These are phyloP conservation scores for Blastobotrys malaysiensis DNA, from an alignment of 1,139 yeast genomes.

Conservation along the genomic window DNA sequence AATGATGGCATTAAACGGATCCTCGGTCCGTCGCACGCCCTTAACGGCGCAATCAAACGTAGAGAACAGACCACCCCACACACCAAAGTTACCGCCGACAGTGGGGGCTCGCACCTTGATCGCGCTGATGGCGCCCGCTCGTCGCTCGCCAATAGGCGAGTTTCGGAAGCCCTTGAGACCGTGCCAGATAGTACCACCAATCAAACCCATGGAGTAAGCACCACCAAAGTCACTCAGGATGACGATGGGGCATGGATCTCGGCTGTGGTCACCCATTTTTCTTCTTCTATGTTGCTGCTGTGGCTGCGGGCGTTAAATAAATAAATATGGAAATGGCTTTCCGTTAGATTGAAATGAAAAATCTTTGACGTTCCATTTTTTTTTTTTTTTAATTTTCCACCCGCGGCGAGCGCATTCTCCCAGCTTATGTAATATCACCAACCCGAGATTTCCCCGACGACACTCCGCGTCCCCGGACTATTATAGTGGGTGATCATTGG, in stretches of 20 bases:
- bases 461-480: not conserved
- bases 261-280: conserved; percentile 89
- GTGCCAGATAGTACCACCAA: conserved; percentile 99
- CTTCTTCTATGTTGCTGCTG: conserved; percentile 13
- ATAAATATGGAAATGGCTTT: not conserved
- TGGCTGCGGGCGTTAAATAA: conserved; percentile 5
- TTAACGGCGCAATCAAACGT: conserved; percentile 94
- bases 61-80: conserved; percentile 98
- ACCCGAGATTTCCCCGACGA: not conserved
- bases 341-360: not conserved
- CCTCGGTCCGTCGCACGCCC: conserved; percentile 95
- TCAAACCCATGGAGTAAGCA: conserved; percentile 96
- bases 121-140: conserved; percentile 83
- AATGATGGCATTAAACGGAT: conserved; percentile 96
- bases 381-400: not conserved
- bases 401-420: not conserved
- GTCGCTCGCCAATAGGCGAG: conserved; percentile 91
- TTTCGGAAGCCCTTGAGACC: conserved; percentile 98
- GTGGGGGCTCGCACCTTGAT: conserved; percentile 97
- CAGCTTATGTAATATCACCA: not conserved
- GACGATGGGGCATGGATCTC: conserved; percentile 99
- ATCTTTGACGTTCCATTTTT: not conserved
- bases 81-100: conserved; percentile 98
- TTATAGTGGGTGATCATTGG: no score
- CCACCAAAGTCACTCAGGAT: conserved; percentile 97